These are phyloP conservation scores for Coemansia sp. DNA, from an alignment of 192 early-diverging fungal species.

Conservation along the genomic window DNA sequence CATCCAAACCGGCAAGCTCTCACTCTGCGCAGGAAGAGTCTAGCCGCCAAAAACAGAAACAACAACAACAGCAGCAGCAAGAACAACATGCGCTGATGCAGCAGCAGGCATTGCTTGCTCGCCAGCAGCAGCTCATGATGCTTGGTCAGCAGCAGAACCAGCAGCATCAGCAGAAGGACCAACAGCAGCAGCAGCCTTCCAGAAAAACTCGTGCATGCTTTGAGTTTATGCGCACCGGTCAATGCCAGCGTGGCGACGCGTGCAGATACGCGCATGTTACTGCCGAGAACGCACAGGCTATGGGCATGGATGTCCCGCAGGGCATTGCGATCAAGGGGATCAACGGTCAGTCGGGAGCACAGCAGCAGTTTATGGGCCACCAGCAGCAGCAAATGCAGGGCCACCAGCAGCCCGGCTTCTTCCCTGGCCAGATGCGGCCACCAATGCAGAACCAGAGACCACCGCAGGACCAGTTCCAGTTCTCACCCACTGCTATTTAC, in stretches of 20 bases:
- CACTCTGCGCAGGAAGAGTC: background rate
- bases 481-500: slow-evolving; percentile 30
- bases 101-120: background rate
- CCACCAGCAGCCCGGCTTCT: slow-evolving; percentile 9
- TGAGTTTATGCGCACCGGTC: slow-evolving; percentile 39
- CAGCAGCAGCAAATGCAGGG: slow-evolving; percentile 15
- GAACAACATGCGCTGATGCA: background rate
- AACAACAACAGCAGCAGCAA: slow-evolving; percentile 2
- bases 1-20: background rate
- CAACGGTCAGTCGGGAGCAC: too few relatives aligned
- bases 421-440: slow-evolving; percentile 12
- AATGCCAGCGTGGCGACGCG: slow-evolving; percentile 40
- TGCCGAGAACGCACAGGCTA: slow-evolving; percentile 25
- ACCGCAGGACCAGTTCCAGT: slow-evolving; percentile 6
- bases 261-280: slow-evolving; percentile 35
- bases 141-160: slow-evolving; percentile 4
- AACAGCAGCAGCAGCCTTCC: slow-evolving; percentile 12
- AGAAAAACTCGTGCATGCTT: slow-evolving; percentile 26
- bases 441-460: background rate
- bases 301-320: slow-evolving; percentile 38
- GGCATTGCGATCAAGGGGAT: too few relatives aligned
- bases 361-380: slow-evolving; percentile 4
- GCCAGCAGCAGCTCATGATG: background rate
- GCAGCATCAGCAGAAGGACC: slow-evolving; percentile 11
- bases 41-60: background rate